Percentiles rank a stretch among this genome's conserved stretches.
Evolutionary conservation across 306 rosid species (phyloP).

Genomic region (Inga laurina): DNA sequence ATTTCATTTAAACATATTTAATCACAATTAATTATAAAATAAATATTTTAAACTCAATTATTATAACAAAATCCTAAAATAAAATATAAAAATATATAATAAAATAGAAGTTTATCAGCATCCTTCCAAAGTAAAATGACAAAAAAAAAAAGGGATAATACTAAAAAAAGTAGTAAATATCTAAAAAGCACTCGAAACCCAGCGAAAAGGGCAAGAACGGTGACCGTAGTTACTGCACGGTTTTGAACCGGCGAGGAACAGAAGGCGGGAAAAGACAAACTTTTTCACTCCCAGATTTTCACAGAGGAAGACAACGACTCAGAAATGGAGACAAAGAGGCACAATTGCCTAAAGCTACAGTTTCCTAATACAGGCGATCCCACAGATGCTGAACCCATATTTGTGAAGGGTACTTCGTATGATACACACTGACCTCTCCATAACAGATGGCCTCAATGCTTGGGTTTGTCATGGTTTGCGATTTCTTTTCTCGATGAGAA

Average conservation of each 20-base stretch:
- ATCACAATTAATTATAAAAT: no score
- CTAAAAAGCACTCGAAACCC: neutral
- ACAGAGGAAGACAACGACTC: neutral
- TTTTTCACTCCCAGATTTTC: neutral
- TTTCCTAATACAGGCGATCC: conserved; percentile 23
- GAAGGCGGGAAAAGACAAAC: conserved; percentile 15
- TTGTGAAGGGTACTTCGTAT: conserved; percentile 74
- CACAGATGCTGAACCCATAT: conserved; percentile 44
- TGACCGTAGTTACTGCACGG: neutral
- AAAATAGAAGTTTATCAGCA: no score
- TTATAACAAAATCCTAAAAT: no score
- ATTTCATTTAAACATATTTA: no score
- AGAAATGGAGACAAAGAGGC: conserved; percentile 48
- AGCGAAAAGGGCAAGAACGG: neutral
- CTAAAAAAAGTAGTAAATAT: neutral
- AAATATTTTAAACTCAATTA: no score
- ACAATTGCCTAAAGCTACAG: conserved; percentile 71
- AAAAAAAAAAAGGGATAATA: neutral
- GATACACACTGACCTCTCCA: conserved; percentile 53
- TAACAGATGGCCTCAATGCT: conserved; percentile 69
- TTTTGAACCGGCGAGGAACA: neutral
- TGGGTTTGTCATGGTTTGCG: conserved; percentile 72
- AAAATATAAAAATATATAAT: no score
- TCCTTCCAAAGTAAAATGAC: no score
- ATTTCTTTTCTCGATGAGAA: neutral